Evolutionary conservation across 495 filamentous ascomycete genomes (phyloP), one percentile per base, ranked within the genome.

Genomic region (Choiromyces venosus): DNA sequence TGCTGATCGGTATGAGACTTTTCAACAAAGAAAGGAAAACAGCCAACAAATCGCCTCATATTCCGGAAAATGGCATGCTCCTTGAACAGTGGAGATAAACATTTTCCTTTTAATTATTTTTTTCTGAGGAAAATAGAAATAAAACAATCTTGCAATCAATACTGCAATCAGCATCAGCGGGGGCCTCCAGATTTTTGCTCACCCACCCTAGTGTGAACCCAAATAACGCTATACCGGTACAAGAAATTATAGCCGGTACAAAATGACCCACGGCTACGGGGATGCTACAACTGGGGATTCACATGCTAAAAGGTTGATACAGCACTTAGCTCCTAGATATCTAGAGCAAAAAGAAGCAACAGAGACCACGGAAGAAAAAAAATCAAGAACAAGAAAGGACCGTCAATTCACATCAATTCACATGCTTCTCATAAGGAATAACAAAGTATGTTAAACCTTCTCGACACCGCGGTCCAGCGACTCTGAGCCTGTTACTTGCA

Each of bases 231-330:
- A 76, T 36, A 65, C 68, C 38, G 39, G 29, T 72, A 35, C 36
- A 29, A 68, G 73, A 72, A 76, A 70, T 66, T 44, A 56, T 52
- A 76, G 66, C 69, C 75, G 74, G 46, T 37, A 65, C 29, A 68
- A 64, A 29, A 6, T 29, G 52, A 33, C 52, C 25, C 52, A 61
- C 52, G 52, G 7, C 25, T 16, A 4, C 52, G 25, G 52, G 52
- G 12, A 16, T 61, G 25, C 52, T 33, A 1, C 4, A 33, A 4
- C 52, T 29, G 3, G 52, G 0, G 25, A 29, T 61, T 61, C 25
- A 33, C 52, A 61, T 61, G 25, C 52, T 33, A 16, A 33, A 61
- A 18, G 12, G 25, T 33, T 33, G 52, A 33, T 61, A 61, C 42
- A n/a, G 42, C 19, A 8, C 42, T 5, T 12, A n/a, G 46, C 46